A percentile compares a stretch with the other conserved stretches of the same genome.
phyloP scores from a whole-genome alignment of 2,329 filamentous ascomycete species.

The Myriosclerotinia scirpicola region DNA sequence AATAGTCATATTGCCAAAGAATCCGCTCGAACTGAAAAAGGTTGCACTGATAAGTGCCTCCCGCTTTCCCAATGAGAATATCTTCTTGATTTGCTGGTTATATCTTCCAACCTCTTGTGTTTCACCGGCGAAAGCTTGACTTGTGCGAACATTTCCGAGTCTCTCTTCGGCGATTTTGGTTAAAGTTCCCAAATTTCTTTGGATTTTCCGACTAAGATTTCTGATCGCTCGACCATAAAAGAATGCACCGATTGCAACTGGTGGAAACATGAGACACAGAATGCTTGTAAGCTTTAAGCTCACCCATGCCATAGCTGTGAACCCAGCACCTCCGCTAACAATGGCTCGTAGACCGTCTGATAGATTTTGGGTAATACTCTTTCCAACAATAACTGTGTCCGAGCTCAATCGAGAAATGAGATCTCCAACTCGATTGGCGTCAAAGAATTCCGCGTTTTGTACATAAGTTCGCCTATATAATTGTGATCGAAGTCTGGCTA shows the following conservation, averaged over 20 bases:
- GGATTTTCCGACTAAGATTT: conserved; percentile 86
- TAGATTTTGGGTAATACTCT: conserved; percentile 96
- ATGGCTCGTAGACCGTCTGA: conserved; percentile 91
- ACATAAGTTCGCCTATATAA: conserved; percentile 89
- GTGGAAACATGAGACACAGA: conserved; percentile 82
- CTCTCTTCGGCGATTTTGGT: conserved; percentile 98
- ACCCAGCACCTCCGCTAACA: conserved; percentile 86
- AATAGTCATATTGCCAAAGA: conserved; percentile 96
- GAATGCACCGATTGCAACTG: conserved; percentile 85
- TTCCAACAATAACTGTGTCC: conserved; percentile 96
- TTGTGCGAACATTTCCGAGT: conserved; percentile 94
- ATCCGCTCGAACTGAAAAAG: conserved; percentile 84
- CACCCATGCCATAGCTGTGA: conserved; percentile 93
- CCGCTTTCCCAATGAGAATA: conserved; percentile 82
- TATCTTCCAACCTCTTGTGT: conserved; percentile 87
- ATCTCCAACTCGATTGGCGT: conserved; percentile 94
- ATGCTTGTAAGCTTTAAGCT: conserved; percentile 88
- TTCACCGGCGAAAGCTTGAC: conserved; percentile 93
- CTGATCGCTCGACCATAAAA: conserved; percentile 88
- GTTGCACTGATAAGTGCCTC: conserved; percentile 88
- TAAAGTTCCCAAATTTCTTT: conserved; percentile 87
- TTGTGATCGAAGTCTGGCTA: conserved; percentile 82
- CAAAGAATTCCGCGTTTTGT: conserved; percentile 99
- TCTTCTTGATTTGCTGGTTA: conserved; percentile 86
- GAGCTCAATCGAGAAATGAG: conserved; percentile 93